Evolutionary conservation across 139 green algal species (phyloP), one percentile per base, ranked within the genome.

Genomic region (Desmodesmus armatus): DNA sequence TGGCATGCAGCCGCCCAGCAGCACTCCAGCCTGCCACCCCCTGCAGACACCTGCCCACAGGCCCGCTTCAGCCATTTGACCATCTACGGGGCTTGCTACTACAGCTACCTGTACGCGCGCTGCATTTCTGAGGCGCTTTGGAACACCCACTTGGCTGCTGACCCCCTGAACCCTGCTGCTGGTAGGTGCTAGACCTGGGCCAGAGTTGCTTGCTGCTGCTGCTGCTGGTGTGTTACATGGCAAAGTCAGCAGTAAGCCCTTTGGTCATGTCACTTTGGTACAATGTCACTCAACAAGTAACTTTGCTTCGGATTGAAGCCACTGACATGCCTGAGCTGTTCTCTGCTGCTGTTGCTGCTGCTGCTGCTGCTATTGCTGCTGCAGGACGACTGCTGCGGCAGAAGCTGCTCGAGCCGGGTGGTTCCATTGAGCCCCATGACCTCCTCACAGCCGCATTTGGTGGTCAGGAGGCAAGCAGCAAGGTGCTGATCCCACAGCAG

Each of bases 1-100:
- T 86, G 71, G 85, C n/a, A 29, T 43, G 63, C 75, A 39, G 37
- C 91, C 70, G 44, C 87, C 47, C 27, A 37, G 7, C 63, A 87
- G 73, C 81, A 91, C 51, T 75, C 73, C 27, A 78, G 70, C 62
- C 69, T 92, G 29, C 60, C 63, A 4, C 82, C 76, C 25, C 72
- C 82, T 23, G 63, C 77, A 7, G 88, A 82, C 51, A 92, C 91
- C 19, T 69, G 74, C 43, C 92, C 87, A 49, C 75, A 85, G 86
- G 84, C 89, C 35, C 85, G 95, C 2, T 94, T 98, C 55, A 83
- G 80, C 13, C 95, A 98, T 89, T 53, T 96, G 31, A 91, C 95
- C 3, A 94, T 93, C 39, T 98, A 98, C 67, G 95, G 92, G 1
- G 93, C 88, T 31, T 86, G 87, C 49, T 98, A 98, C 87, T 98